Evolutionary conservation across 208 protist species (phyloP), one percentile per base, ranked within the genome.

Genomic region (Perkinsela sp.): DNA sequence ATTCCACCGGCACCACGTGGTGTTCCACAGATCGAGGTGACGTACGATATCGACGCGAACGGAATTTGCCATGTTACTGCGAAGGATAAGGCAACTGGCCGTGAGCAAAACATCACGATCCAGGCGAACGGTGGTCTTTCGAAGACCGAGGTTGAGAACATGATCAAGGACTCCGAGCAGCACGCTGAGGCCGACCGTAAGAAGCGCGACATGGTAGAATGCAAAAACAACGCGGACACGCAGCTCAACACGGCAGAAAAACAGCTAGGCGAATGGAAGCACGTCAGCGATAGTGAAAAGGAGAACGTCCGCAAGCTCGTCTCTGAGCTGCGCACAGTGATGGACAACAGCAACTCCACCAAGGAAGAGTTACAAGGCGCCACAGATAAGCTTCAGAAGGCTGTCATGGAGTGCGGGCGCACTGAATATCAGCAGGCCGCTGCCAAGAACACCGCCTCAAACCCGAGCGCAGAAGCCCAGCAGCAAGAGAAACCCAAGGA

Each of bases 21-120:
- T 29, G 80, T 83, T 28, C 86, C 93, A 28, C 77, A 96, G 79
- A 90, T 98, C 32, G 93, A 97, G 78, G 96, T 98, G 69, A 94
- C 85, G 29, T 98, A 97, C 79, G 94, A 97, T 77, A 95, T 98
- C 74, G 94, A 98, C 79, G 92, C 91, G 29, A 97, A 96, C 77
- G 93, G 94, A 67, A 98, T 98, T 79, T 85, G 97, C 67, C 93
- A 96, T 74, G 96, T 98, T 1, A 84, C 83, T 15, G 96, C 95
- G 0, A 70, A 88, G 77, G 96, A 98, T 81, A 97, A 97, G 81
- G 86, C 89, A 1, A 96, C 93, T 0, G 92, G 92, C 66, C 91
- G 91, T 30, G 80, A 69, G 30, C 86, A 98, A 76, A 80, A 83
- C 69, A 97, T 99, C 75, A 92, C 83, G 1, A 97, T 99, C 69